Evolutionary conservation across 805 yeast species (phyloP).

Genomic region (Lachancea nothofagi): DNA sequence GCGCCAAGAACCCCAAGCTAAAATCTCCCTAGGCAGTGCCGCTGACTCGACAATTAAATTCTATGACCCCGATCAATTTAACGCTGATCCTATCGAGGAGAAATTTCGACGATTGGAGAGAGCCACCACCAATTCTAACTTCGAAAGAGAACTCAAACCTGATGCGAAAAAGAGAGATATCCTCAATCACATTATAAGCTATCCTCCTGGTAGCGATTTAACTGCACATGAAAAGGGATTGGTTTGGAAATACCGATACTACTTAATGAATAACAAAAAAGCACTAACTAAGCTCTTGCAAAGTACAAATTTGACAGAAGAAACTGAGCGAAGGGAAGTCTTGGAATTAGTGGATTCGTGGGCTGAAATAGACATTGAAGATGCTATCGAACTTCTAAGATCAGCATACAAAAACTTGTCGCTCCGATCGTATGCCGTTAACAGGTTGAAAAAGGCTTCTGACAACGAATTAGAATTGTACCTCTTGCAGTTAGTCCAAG

Average conservation of each 20-base stretch:
- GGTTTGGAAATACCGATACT: slow-evolving; percentile 88
- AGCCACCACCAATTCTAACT: slow-evolving; percentile 65
- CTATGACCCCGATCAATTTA: slow-evolving; percentile 64
- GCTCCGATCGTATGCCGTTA: slow-evolving; percentile 84
- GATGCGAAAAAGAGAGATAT: slow-evolving; percentile 76
- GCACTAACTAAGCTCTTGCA: slow-evolving; percentile 78
- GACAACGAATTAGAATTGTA: slow-evolving; percentile 78
- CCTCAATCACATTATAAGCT: slow-evolving; percentile 58
- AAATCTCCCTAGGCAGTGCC: slow-evolving; percentile 24
- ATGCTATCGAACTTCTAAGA: slow-evolving; percentile 80
- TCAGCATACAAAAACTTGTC: slow-evolving; percentile 66
- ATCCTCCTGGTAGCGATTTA: slow-evolving; percentile 79
- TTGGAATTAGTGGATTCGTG: slow-evolving; percentile 63
- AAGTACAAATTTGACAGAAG: slow-evolving; percentile 84
- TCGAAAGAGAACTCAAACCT: slow-evolving; percentile 85
- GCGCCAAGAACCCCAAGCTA: slow-evolving; percentile 30
- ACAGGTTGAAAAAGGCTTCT: slow-evolving; percentile 67
- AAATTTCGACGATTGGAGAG: slow-evolving; percentile 83
- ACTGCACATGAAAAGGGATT: slow-evolving; percentile 78
- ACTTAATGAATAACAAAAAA: slow-evolving; percentile 58
- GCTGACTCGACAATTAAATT: slow-evolving; percentile 36
- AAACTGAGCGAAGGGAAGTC: slow-evolving; percentile 72
- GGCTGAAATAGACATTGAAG: slow-evolving; percentile 75
- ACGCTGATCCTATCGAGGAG: slow-evolving; percentile 78
- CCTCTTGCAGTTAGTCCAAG: slow-evolving; percentile 85